Evolutionary conservation across 2,329 filamentous ascomycete species (phyloP).

Genomic region (Trichoderma gracile): DNA sequence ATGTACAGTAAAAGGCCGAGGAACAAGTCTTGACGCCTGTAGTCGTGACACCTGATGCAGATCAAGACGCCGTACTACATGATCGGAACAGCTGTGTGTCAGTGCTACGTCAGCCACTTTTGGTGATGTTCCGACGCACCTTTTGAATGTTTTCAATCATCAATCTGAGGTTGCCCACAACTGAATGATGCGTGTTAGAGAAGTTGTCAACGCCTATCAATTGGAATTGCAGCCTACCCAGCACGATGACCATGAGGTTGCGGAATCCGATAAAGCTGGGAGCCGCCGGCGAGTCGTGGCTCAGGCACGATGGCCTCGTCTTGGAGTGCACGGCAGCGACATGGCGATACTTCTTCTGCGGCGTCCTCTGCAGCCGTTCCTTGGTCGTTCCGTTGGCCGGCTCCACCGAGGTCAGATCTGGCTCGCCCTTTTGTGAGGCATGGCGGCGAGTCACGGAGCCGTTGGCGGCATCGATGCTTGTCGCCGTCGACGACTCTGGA

Average conservation of each 20-base stretch:
- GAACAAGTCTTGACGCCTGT: conserved; percentile 73
- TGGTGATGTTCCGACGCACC: conserved; percentile 45
- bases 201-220: not conserved
- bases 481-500: conserved; percentile 48
- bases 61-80: conserved; percentile 88
- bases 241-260: conserved; percentile 92
- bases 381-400: conserved; percentile 31
- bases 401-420: conserved; percentile 35
- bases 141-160: conserved; percentile 98
- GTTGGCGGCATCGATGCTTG: conserved; percentile 38
- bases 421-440: conserved; percentile 22
- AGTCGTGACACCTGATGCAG: conserved; percentile 87
- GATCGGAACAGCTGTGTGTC: conserved; percentile 12
- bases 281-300: conserved; percentile 71
- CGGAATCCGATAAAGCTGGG: conserved; percentile 92
- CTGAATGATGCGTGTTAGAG: conserved; percentile 45
- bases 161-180: conserved; percentile 88
- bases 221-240: conserved; percentile 57
- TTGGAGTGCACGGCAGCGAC: conserved; percentile 80
- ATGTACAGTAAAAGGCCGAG: conserved; percentile 79
- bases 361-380: conserved; percentile 30
- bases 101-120: not conserved
- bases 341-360: conserved; percentile 77
- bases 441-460: conserved; percentile 34
- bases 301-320: conserved; percentile 75